Conservation (phyloP, 2,329 filamentous ascomycete genomes). For the Sclerotinia subarctica region DNA sequence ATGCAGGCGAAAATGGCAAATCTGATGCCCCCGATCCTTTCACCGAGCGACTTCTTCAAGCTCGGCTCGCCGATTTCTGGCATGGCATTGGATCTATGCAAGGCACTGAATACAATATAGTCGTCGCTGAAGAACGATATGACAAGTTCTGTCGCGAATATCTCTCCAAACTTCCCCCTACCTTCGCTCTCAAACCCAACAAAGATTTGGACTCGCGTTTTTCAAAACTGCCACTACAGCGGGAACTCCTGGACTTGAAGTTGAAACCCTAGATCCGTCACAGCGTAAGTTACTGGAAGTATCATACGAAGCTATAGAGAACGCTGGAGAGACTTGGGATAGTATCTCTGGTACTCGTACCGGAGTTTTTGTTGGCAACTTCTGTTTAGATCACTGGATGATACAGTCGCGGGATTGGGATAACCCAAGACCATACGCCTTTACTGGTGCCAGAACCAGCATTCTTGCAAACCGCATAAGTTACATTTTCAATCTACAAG, state of each 20-base stretch:
- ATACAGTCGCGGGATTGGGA: constrained; percentile 24
- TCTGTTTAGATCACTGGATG: constrained; percentile 12
- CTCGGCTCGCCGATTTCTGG: no score
- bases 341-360: constrained; percentile 26
- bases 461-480: constrained; percentile 31
- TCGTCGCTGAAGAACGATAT: no score
- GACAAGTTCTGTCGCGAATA: no score
- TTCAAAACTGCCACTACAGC: no score
- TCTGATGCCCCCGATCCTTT: no score
- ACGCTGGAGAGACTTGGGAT: background rate
- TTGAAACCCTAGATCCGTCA: background rate
- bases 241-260: background rate
- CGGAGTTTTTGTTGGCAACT: constrained; percentile 25
- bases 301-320: constrained; percentile 10
- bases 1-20: no score
- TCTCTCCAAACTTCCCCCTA: no score
- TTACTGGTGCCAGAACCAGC: constrained; percentile 13
- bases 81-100: no score
- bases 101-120: no score
- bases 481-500: constrained; percentile 8
- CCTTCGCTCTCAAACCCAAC: no score
- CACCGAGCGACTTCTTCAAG: no score
- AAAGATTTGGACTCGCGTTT: no score
- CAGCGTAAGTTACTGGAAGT: constrained; percentile 11
- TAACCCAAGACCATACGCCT: constrained; percentile 33